A percentile compares a stretch with the other conserved stretches of the same genome.
phyloP scores from a whole-genome alignment of 345 rosid species.

The Sisymbrium altissimum region DNA sequence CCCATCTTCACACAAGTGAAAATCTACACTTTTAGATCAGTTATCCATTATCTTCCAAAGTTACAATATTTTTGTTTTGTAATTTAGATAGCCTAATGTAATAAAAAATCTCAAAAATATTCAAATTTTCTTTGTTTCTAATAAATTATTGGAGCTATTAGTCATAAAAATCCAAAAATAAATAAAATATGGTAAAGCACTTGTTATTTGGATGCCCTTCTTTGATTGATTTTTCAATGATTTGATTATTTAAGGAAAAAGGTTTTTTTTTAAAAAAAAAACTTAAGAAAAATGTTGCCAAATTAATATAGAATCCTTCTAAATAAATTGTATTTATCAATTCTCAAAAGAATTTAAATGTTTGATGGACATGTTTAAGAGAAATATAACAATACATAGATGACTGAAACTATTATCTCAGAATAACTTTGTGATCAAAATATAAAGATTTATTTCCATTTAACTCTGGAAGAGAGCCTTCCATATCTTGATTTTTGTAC shows the following conservation, averaged over 20 bases:
- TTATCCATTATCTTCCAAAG: not conserved
- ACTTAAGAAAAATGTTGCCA: no score
- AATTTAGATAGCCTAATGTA: not conserved
- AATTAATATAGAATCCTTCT: no score
- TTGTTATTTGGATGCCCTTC: not conserved
- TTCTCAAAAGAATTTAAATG: no score
- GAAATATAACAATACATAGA: no score
- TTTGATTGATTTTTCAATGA: not conserved
- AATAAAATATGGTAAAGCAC: not conserved
- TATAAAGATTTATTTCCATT: no score
- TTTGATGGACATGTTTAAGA: no score
- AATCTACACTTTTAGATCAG: not conserved
- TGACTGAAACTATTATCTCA: no score
- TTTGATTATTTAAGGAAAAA: not conserved
- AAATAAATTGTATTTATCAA: no score
- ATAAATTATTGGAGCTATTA: not conserved
- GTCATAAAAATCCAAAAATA: not conserved
- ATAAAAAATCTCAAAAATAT: not conserved
- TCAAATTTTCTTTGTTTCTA: not conserved
- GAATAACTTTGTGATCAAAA: no score
- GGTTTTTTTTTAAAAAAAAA: no score
- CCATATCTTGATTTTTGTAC: no score
- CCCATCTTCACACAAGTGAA: not conserved
- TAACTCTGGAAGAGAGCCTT: no score
- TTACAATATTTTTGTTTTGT: not conserved